A percentile compares a stretch with the other conserved stretches of the same genome.
Evolutionary conservation across 2,329 filamentous ascomycete species (phyloP).

Genomic region (Penicillium capsulatum): DNA sequence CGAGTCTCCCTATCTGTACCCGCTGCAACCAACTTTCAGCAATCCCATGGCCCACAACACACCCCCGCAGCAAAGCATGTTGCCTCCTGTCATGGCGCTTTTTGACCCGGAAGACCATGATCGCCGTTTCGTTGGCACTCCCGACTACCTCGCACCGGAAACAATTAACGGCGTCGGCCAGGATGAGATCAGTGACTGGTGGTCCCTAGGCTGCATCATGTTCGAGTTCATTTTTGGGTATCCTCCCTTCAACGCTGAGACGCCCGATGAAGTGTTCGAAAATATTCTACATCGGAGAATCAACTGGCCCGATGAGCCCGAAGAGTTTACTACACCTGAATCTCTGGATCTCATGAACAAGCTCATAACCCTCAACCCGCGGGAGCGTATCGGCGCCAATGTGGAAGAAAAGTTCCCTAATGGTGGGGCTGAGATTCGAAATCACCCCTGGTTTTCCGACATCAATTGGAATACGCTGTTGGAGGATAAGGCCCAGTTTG

Average conservation of each 20-base stretch:
- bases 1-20: constrained; percentile 71
- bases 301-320: constrained; percentile 82
- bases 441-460: constrained; percentile 80
- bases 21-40: constrained; percentile 58
- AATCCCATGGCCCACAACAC: constrained; percentile 41
- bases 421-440: constrained; percentile 87
- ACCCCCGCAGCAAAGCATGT: constrained; percentile 63
- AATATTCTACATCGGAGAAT: constrained; percentile 90
- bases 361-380: constrained; percentile 78
- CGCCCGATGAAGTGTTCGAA: constrained; percentile 91
- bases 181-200: constrained; percentile 99
- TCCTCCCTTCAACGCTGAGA: constrained; percentile 85
- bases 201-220: constrained; percentile 97
- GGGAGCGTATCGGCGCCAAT: constrained; percentile 79
- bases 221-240: constrained; percentile 94
- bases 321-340: constrained; percentile 75
- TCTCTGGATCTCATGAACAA: constrained; percentile 93
- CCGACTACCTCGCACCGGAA: constrained; percentile 93
- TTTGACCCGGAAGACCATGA: constrained; percentile 95
- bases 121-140: constrained; percentile 90
- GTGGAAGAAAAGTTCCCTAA: constrained; percentile 73
- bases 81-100: constrained; percentile 88
- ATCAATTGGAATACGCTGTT: constrained; percentile 86
- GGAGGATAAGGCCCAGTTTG: constrained; percentile 94
- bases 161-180: constrained; percentile 94